phyloP scores from a whole-genome alignment of 2,329 filamentous ascomycete species.

The Fusarium ramigenum region DNA sequence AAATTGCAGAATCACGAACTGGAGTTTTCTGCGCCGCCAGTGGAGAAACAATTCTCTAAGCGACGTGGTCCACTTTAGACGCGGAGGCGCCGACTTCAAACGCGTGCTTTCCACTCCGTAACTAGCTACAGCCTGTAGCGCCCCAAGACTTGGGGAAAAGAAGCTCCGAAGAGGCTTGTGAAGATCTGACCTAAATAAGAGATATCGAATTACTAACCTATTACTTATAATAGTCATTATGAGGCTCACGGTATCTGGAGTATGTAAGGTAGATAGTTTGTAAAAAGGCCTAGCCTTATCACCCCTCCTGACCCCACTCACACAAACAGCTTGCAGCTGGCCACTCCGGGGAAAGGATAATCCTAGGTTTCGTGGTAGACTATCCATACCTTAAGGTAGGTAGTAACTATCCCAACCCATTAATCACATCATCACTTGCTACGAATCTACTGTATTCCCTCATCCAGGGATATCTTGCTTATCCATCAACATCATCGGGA shows the following conservation, averaged over 20 bases:
- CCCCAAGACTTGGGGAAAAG: neutral
- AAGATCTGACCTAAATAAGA: neutral
- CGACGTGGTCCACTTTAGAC: conserved; percentile 20
- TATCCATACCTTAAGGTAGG: neutral
- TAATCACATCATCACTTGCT: conserved; percentile 29
- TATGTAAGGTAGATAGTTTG: neutral
- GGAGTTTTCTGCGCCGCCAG: conserved; percentile 26
- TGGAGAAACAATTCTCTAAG: conserved; percentile 26
- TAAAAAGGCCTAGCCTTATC: neutral
- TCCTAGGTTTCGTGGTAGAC: neutral
- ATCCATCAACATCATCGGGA: neutral
- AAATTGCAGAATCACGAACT: conserved; percentile 34
- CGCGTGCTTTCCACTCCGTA: neutral
- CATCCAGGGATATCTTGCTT: conserved; percentile 2
- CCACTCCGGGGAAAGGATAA: neutral
- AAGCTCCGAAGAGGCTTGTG: neutral
- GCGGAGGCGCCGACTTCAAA: conserved; percentile 20
- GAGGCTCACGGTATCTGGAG: neutral
- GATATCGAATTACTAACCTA: neutral
- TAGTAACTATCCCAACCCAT: neutral
- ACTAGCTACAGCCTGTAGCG: neutral
- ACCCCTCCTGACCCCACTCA: neutral
- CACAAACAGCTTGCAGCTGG: neutral
- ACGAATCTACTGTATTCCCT: neutral
- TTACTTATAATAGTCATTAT: neutral